phyloP scores from a whole-genome alignment of 257 asterid genomes.

The Solanum tarijense region DNA sequence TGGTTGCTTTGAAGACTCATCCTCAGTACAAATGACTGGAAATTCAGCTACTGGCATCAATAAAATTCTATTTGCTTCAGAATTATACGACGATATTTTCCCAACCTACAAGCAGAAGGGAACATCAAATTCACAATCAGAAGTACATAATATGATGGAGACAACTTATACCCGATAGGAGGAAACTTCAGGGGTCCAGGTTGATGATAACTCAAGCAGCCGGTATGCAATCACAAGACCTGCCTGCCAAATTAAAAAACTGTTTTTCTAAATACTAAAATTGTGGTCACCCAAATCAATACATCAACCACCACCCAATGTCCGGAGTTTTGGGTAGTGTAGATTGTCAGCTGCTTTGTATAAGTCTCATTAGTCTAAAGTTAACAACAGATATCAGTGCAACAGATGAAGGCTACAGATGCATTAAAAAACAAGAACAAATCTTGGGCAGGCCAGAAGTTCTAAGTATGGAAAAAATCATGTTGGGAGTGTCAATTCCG shows the following conservation, averaged over 20 bases:
- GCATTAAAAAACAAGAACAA: slow-evolving; percentile 6
- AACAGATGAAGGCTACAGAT: not conserved
- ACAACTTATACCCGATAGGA: slow-evolving; percentile 48
- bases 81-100: slow-evolving; percentile 41
- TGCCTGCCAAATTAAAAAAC: slow-evolving; percentile 32
- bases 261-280: not conserved
- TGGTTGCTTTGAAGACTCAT: slow-evolving; percentile 30
- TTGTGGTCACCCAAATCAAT: not conserved
- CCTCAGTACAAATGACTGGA: slow-evolving; percentile 40
- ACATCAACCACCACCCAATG: not conserved
- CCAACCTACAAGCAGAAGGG: slow-evolving; percentile 56
- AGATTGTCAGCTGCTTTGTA: not conserved
- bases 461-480: no score
- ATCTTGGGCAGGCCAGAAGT: slow-evolving; percentile 39
- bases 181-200: slow-evolving; percentile 90
- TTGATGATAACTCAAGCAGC: slow-evolving; percentile 71
- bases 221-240: slow-evolving; percentile 84
- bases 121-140: not conserved
- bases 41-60: slow-evolving; percentile 56
- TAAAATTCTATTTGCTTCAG: slow-evolving; percentile 31
- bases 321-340: not conserved
- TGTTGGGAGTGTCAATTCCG: no score
- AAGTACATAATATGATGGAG: not conserved
- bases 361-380: not conserved
- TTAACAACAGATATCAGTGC: not conserved